Conservation (phyloP, 2,329 filamentous ascomycete species). For the Penicillium hesseltinei region DNA sequence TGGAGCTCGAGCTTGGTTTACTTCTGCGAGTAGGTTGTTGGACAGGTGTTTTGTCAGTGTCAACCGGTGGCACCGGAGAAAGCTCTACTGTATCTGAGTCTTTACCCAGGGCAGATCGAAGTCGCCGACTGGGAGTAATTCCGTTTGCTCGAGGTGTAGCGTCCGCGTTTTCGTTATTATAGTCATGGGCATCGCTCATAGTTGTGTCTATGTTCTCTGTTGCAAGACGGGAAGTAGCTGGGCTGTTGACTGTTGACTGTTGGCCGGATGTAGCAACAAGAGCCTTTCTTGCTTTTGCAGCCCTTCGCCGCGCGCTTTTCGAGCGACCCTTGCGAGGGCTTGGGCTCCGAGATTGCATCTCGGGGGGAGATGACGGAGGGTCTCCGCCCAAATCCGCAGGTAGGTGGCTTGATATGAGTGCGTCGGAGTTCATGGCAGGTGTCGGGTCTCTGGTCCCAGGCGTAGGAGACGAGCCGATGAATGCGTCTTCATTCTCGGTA, state of each 20-base stretch:
- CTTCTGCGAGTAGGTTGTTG: constrained; percentile 6
- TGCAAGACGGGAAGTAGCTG: constrained; percentile 3
- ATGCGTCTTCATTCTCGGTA: constrained; percentile 44
- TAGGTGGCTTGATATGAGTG: constrained; percentile 1
- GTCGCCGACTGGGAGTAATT: constrained; percentile 18
- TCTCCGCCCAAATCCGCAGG: constrained; percentile 17
- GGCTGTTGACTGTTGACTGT: constrained; percentile 11
- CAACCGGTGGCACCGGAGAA: background rate
- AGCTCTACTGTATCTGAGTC: constrained; percentile 5
- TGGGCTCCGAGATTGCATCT: constrained; percentile 24
- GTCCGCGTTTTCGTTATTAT: constrained; percentile 11
- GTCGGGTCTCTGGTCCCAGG: constrained; percentile 42
- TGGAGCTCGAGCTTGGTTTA: constrained; percentile 15
- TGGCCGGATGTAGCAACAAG: constrained; percentile 1
- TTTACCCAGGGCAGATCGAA: constrained; percentile 28
- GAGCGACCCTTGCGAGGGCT: constrained; percentile 18
- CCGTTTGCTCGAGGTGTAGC: constrained; percentile 8
- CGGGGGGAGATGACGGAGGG: constrained; percentile 39
- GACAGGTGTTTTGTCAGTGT: constrained; percentile 5
- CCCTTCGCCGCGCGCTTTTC: constrained; percentile 13
- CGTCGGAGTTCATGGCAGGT: constrained; percentile 27
- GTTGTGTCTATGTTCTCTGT: constrained; percentile 5
- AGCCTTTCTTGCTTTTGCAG: constrained; percentile 16
- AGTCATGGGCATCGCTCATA: constrained; percentile 6
- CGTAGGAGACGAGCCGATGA: constrained; percentile 54